Evolutionary conservation across 352 stramenopile genomes (phyloP).

Genomic region (Pythium utonaiense): DNA sequence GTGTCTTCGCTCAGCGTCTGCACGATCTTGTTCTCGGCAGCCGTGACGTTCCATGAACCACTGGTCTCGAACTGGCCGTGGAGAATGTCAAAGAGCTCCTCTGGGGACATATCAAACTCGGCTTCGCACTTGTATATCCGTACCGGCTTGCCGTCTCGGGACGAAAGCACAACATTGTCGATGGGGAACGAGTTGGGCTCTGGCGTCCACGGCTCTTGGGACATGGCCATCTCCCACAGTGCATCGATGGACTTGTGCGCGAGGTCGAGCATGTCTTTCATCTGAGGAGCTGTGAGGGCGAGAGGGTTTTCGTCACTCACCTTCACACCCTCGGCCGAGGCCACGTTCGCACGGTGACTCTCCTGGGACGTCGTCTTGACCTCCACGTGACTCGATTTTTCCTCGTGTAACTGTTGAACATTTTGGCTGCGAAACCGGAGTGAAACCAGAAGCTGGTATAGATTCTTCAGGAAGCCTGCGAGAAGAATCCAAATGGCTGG

Average conservation of each 20-base stretch:
- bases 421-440: constrained; percentile 29
- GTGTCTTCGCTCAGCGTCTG: constrained; percentile 64
- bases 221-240: constrained; percentile 49
- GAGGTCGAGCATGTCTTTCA: constrained; percentile 44
- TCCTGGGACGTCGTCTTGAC: constrained; percentile 15
- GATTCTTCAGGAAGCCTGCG: constrained; percentile 65
- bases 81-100: constrained; percentile 79
- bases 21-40: constrained; percentile 72
- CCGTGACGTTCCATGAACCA: constrained; percentile 72
- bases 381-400: constrained; percentile 15
- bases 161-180: constrained; percentile 58
- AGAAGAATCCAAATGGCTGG: constrained; percentile 76
- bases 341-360: background rate
- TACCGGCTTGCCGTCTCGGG: constrained; percentile 66
- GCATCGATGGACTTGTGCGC: constrained; percentile 48
- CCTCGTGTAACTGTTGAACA: constrained; percentile 9
- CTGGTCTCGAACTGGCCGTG: constrained; percentile 74
- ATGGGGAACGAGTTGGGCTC: constrained; percentile 48
- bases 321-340: background rate
- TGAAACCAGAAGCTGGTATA: constrained; percentile 46
- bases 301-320: constrained; percentile 12
- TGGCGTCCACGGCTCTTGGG: constrained; percentile 53
- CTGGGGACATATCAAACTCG: constrained; percentile 58
- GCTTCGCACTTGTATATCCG: constrained; percentile 76
- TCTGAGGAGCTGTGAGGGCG: constrained; percentile 3